Evolutionary conservation across 23 red algal genomes (phyloP), one percentile per base, ranked within the genome.

Genomic region (Gracilaria gracilis): DNA sequence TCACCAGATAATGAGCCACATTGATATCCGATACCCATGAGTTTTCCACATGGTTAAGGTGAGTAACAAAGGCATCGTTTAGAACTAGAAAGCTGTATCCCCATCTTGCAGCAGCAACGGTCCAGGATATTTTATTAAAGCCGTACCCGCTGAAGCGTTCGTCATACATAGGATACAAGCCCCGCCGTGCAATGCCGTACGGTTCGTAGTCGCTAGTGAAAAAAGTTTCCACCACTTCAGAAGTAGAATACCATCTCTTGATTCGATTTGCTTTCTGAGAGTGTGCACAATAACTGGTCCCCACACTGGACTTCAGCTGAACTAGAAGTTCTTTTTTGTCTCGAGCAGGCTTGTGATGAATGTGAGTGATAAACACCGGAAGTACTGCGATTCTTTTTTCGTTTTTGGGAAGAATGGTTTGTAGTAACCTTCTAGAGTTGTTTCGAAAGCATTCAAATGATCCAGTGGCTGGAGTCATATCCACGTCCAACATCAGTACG

Each of bases 141-240:
- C 96, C 96, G 75, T 98, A 98, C 24, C 96, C 96, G 23, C 82
- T 88, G 74, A 98, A 98, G 28, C 85, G 89, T 59, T 98, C 96
- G 76, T 98, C 96, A 71, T 94, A 98, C 7, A 57, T 35, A 9
- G 82, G 77, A 46, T 93, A 82, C 19, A 46, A 79, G 23, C 74
- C 57, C 47, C 88, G 75, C 37, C 87, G 85, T 17, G 87, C 75
- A 35, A 95, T 93, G 24, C 86, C 86, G 38, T 98, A 98, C 38
- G 96, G 96, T 65, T 98, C 96, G 67, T 93, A 98, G 57, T 91
- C 91, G 15, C 70, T 83, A 16, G 57, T 27, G 86, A 93, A 93
- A 19, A 82, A 75, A 23, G 88, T 87, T 79, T 90, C 80, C 25
- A 57, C 57, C 24, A 62, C 70, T 28, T 81, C 55, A 28, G 29